Base-by-base conservation (phyloP, 2,329 filamentous ascomycete genomes). In the Lasiodiplodia hormozganensis region DNA sequence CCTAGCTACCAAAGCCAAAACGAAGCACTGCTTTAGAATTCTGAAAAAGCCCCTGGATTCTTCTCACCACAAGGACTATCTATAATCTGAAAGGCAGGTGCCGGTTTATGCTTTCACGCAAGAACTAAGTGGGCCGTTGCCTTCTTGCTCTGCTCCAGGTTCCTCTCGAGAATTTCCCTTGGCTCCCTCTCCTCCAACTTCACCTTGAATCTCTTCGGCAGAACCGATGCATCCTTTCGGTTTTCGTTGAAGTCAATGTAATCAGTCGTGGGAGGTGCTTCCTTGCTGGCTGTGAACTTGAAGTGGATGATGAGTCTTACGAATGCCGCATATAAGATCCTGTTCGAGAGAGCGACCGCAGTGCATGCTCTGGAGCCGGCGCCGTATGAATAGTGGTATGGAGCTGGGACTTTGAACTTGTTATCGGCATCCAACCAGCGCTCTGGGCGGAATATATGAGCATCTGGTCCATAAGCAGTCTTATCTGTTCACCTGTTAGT, bases 171-270 rank as follows among this genome's bases (percentile, higher is more conserved):
- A 16, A 53, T 57, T 16, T 68, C 66, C 28, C 66, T 68, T 11
- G 66, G 66, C 23, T 53, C 43, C 18, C 66, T 54, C 38, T 68
- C 66, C 23, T 62, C 57, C 28, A 68, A 34, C 14, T 47, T 62
- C 7, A 68, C 11, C 36, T 36, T 62, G 12, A 34, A 68, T 38
- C 56, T 68, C 38, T 68, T 68, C 23, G 66, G 66, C 11, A 68
- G 18, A 2, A 68, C 66, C 14, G 66, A 62, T 4, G 66, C 66
- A 21, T 53, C 66, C 57, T 53, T 60, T 23, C 56, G 36, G 21
- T 68, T 68, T 34, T 68, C 66, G 49, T 68, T 68, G 57, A 68
- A 68, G 47, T 54, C 66, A 23, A 68, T 62, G 36, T 68, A 68
- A 11, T 68, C 66, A 11, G 49, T 40, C 3, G 57, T 62, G 14